A percentile compares a stretch with the other conserved stretches of the same genome.
Conservation (phyloP, 352 stramenopile genomes). For the Thalassiosira exigua region DNA sequence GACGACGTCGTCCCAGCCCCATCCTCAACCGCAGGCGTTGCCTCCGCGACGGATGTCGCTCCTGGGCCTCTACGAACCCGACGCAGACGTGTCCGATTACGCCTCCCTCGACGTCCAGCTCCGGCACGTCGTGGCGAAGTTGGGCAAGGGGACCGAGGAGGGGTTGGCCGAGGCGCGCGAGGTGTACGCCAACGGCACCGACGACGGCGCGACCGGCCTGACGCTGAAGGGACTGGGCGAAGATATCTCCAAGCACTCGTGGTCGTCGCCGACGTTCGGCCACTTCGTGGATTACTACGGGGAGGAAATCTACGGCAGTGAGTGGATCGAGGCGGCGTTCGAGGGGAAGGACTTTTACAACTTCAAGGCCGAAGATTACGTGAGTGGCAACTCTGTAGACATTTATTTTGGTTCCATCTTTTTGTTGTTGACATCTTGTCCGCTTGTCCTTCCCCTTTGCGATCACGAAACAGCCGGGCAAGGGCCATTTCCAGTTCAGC, state of each 20-base stretch:
- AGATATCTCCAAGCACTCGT: no score
- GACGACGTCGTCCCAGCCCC: no score
- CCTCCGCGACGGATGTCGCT: no score
- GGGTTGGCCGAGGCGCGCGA: slow-evolving; percentile 18
- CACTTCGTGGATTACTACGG: slow-evolving; percentile 40
- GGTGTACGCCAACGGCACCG: slow-evolving; percentile 16
- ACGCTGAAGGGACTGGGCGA: slow-evolving; percentile 6
- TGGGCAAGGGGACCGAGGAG: slow-evolving; percentile 17
- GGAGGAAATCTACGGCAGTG: slow-evolving; percentile 22
- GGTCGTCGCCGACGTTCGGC: slow-evolving; percentile 27
- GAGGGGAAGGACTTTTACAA: slow-evolving; percentile 4
- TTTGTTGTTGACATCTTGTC: neutral
- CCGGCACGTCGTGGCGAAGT: slow-evolving; percentile 22
- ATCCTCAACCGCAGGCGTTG: slow-evolving; percentile 6
- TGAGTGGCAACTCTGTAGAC: neutral
- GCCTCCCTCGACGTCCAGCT: slow-evolving; percentile 31
- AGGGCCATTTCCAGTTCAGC: no score
- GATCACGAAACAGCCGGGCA: no score
- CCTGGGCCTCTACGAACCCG: slow-evolving; percentile 15
- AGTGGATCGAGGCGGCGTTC: slow-evolving; percentile 20
- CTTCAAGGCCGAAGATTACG: neutral
- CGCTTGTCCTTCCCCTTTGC: no score
- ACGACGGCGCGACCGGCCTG: neutral
- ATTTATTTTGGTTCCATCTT: neutral
- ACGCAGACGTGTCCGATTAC: slow-evolving; percentile 27